Percentiles rank a stretch among this genome's conserved stretches.
These are phyloP conservation scores for Ammopiptanthus mongolicus DNA, from an alignment of 306 rosid genomes.

Conservation along the genomic window DNA sequence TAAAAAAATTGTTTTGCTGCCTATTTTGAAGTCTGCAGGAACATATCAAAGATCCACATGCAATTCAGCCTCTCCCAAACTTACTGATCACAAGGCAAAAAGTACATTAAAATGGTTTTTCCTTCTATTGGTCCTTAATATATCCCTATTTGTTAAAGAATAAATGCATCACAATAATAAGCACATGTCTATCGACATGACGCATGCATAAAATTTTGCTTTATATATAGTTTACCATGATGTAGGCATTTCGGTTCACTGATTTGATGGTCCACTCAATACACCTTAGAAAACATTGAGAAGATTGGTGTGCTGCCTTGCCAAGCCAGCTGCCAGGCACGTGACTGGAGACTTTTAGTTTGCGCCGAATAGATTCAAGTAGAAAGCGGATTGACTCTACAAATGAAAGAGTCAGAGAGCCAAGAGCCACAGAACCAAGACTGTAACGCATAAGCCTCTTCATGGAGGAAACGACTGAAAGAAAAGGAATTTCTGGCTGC, in stretches of 20 bases:
- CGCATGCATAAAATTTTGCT: conserved; percentile 1
- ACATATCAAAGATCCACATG: not conserved
- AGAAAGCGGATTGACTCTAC: conserved; percentile 82
- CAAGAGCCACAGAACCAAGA: conserved; percentile 96
- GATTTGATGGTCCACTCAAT: conserved; percentile 87
- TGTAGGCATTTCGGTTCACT: conserved; percentile 90
- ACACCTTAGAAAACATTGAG: conserved; percentile 52
- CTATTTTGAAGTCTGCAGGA: not conserved
- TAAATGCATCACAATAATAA: not conserved
- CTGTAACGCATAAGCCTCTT: conserved; percentile 67
- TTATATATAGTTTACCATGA: conserved; percentile 55
- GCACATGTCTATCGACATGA: not conserved
- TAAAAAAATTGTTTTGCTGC: not conserved
- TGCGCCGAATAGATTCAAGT: conserved; percentile 86
- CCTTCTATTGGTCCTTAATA: not conserved
- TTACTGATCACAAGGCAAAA: not conserved
- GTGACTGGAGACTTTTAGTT: conserved; percentile 56
- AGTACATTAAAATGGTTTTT: not conserved
- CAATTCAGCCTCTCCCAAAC: not conserved
- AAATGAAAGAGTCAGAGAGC: conserved; percentile 78
- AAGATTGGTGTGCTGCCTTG: conserved; percentile 46
- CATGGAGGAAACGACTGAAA: conserved; percentile 80
- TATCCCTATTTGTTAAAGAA: not conserved
- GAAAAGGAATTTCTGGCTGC: conserved; percentile 91
- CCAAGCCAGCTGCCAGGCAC: conserved; percentile 61